These are phyloP conservation scores for Azolla pinnata DNA, from an alignment of 75 land plant species.

Conservation along the genomic window DNA sequence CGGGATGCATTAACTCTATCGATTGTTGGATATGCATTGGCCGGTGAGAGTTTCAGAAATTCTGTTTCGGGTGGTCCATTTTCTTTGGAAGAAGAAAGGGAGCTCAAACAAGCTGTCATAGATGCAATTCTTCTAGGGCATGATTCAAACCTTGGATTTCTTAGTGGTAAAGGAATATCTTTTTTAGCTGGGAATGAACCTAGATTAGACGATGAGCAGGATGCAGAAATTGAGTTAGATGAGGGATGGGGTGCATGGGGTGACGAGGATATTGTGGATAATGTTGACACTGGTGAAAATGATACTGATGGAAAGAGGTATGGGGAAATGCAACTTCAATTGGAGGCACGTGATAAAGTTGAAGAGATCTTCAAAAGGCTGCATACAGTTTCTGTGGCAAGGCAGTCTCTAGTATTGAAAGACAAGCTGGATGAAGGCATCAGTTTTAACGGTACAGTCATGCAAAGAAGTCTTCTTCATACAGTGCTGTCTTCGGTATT, in stretches of 20 bases:
- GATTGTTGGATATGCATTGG: constrained; percentile 75
- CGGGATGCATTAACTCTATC: constrained; percentile 70
- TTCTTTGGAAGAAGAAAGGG: constrained; percentile 89
- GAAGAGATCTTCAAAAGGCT: constrained; percentile 62
- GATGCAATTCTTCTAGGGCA: constrained; percentile 77
- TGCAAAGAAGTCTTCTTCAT: constrained; percentile 43
- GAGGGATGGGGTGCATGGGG: constrained; percentile 95
- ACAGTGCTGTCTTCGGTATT: constrained; percentile 51
- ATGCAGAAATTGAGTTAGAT: constrained; percentile 44
- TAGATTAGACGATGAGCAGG: not conserved
- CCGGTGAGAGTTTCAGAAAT: constrained; percentile 67
- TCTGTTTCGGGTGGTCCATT: constrained; percentile 65
- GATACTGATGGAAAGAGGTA: constrained; percentile 32
- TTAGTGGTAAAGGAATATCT: constrained; percentile 56
- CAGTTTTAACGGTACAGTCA: constrained; percentile 22
- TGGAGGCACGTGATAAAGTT: constrained; percentile 74
- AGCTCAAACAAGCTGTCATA: constrained; percentile 67
- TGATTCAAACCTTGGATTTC: constrained; percentile 44
- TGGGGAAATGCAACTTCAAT: constrained; percentile 60
- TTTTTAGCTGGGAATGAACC: constrained; percentile 22
- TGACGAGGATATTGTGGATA: constrained; percentile 38
- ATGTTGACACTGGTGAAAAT: constrained; percentile 24
- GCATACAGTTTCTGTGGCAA: constrained; percentile 58
- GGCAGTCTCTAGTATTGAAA: constrained; percentile 24
- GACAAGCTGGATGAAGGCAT: constrained; percentile 6